phyloP scores from a whole-genome alignment of 305 asterid species.

The Plantago rigida region DNA sequence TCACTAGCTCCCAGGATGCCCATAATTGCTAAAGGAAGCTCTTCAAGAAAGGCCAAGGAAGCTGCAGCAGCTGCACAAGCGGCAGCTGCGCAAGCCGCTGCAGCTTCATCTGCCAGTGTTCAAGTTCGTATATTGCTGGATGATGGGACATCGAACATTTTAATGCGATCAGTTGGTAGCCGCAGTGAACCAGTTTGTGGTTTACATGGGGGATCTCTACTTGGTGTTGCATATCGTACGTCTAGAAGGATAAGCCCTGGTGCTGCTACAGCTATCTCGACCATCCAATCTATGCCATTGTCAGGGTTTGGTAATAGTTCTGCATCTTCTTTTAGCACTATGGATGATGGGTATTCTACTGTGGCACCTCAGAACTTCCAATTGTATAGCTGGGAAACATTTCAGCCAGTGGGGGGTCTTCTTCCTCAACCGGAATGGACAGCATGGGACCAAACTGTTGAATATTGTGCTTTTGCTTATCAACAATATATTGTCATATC shows the following conservation, averaged over 20 bases:
- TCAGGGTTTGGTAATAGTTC: slow-evolving; percentile 67
- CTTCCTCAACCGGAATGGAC: slow-evolving; percentile 99
- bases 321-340: slow-evolving; percentile 50
- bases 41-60: slow-evolving; percentile 86
- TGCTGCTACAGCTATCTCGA: slow-evolving; percentile 72
- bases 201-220: slow-evolving; percentile 86
- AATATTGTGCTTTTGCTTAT: slow-evolving; percentile 91
- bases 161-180: slow-evolving; percentile 82
- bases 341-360: slow-evolving; percentile 64
- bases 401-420: slow-evolving; percentile 88
- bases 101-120: slow-evolving; percentile 77
- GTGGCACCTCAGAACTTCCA: slow-evolving; percentile 75
- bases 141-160: slow-evolving; percentile 88
- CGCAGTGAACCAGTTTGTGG: slow-evolving; percentile 79
- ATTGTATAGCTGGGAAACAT: slow-evolving; percentile 88
- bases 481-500: slow-evolving; percentile 74
- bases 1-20: slow-evolving; percentile 77
- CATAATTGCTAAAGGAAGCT: slow-evolving; percentile 65
- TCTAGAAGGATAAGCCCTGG: slow-evolving; percentile 64
- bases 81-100: slow-evolving; percentile 82
- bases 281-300: slow-evolving; percentile 91
- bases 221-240: slow-evolving; percentile 82
- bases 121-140: slow-evolving; percentile 88
- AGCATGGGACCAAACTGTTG: slow-evolving; percentile 97
- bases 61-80: slow-evolving; percentile 92